A percentile compares a stretch with the other conserved stretches of the same genome.
Conservation (phyloP, 495 filamentous ascomycete genomes). For the Schizothecium vesticola region DNA sequence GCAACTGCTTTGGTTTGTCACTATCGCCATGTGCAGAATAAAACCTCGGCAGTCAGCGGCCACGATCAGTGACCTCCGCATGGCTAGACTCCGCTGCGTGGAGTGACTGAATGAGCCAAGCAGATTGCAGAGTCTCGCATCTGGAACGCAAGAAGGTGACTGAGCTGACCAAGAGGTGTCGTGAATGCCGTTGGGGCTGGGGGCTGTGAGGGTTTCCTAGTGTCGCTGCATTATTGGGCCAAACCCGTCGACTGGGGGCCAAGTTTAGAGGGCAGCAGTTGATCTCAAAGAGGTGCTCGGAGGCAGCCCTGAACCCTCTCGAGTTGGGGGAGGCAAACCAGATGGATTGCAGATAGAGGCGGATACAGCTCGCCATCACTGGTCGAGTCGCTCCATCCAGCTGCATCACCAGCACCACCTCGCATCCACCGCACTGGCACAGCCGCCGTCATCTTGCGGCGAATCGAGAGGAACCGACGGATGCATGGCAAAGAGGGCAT, state of each 20-base stretch:
- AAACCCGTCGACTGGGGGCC: not conserved
- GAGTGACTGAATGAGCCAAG: slow-evolving; percentile 1
- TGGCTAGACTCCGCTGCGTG: not conserved
- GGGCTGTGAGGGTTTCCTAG: not conserved
- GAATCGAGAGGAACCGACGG: not conserved
- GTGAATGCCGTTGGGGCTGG: not conserved
- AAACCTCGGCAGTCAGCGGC: slow-evolving; percentile 6
- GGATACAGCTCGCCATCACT: slow-evolving; percentile 1
- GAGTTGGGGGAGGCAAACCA: not conserved
- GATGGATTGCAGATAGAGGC: slow-evolving; percentile 3
- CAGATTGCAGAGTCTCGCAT: slow-evolving; percentile 5
- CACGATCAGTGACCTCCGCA: not conserved
- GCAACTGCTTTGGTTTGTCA: not conserved
- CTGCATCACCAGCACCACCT: not conserved
- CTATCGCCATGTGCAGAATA: not conserved
- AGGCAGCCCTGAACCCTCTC: not conserved
- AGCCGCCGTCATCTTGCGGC: not conserved
- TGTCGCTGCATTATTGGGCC: not conserved
- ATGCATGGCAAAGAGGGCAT: not conserved
- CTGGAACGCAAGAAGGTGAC: slow-evolving; percentile 2
- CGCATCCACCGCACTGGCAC: not conserved
- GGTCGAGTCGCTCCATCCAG: not conserved
- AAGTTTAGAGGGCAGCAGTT: not conserved
- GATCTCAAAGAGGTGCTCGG: not conserved
- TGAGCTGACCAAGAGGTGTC: not conserved